Base-by-base conservation (phyloP, 2,329 filamentous ascomycete species). In the Cladosporium sp. region DNA sequence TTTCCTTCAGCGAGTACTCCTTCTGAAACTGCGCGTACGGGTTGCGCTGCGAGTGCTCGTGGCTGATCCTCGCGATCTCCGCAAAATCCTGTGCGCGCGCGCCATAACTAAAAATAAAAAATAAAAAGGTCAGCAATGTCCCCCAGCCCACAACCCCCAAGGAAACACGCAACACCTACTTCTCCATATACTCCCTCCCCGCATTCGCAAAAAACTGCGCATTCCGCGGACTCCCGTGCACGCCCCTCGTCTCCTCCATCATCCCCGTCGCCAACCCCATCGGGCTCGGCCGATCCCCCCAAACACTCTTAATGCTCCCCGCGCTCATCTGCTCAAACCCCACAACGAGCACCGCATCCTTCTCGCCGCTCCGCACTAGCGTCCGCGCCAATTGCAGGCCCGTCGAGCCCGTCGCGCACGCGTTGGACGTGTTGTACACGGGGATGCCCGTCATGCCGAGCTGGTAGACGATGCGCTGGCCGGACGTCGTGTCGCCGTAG, bases 281-380 rank as follows among this genome's bases (percentile, higher is more conserved):
- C 1, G 92, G 91, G 66, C 86, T 92, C 60, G 84, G 82, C 22
- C 91, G 80, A 68, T 96, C 92, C 61, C 89, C 85, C 74, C 87
- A 96, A 73, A 87, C 84, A 55, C 77, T 81, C 75, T 90, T 84
- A 59, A 97, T 77, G 63, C 84, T 87, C 18, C 92, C 92, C 0
- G 86, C 85, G 73, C 85, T 90, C 92, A 97, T 97, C 82, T 96
- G 96, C 78, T 97, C 92, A 63, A 96, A 97, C 4, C 92, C 92
- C 32, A 97, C 82, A 1, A 96, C 91, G 57, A 97, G 75, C 32
- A 95, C 83, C 67, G 89, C 95, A 71, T 67, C 65, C 1, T 89
- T 88, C 9, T 82, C 87, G 33, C 91, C 91, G 62, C 86, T 79
- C 14, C 82, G 78, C 60, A 97, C 84, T 68, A 95, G 78, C 53